Evolutionary conservation across 805 yeast genomes (phyloP), one percentile per base, ranked within the genome.

Genomic region (Metschnikowia anglica): DNA sequence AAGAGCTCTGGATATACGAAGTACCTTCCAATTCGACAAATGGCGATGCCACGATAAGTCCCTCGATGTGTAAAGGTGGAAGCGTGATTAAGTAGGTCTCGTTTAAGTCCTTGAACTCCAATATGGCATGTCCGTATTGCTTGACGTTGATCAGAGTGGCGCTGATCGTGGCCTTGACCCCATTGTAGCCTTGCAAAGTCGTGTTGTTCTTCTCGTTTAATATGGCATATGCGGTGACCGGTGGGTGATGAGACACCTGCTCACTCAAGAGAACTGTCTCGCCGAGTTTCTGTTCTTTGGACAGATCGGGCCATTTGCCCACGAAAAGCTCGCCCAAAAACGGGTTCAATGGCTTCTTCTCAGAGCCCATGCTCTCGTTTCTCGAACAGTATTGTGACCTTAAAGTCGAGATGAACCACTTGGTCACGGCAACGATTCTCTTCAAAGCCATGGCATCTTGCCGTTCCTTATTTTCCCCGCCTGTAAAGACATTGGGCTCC

Each of bases 231-330:
- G 93, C 97, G n/a, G 98, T 90, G 26, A 86, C 83, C 19, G 99
- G 98, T 13, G 99, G 99, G 64, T 93, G 99, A 68, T 93, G 99
- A 48, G 90, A 82, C 11, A 93, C 97, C 67, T 93, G 99, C 66
- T 93, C 99, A 50, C 90, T 80, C 41, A 88, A 59, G 37, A 91
- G 71, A 10, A 80, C 66, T 19, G 96, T 86, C 48, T 87, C 95
- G 31, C 96, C 96, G 12, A 78, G 64, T 41, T 67, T 71, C 9
- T 70, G 63, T 32, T 74, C 77, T 12, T 58, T 49, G 20, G 78
- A 60, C 36, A 61, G 59, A 51, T 81, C 88, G 3, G 66, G 68
- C 96, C 97, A 89, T 57, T 84, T 81, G 36, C 97, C 98, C 28
- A 88, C 85, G 57, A 90, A 93, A 37, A 89, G 73, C 70, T 93